Percentiles rank a stretch among this genome's conserved stretches.
phyloP scores from a whole-genome alignment of 441 rosid species.

The Pelargonium australe region DNA sequence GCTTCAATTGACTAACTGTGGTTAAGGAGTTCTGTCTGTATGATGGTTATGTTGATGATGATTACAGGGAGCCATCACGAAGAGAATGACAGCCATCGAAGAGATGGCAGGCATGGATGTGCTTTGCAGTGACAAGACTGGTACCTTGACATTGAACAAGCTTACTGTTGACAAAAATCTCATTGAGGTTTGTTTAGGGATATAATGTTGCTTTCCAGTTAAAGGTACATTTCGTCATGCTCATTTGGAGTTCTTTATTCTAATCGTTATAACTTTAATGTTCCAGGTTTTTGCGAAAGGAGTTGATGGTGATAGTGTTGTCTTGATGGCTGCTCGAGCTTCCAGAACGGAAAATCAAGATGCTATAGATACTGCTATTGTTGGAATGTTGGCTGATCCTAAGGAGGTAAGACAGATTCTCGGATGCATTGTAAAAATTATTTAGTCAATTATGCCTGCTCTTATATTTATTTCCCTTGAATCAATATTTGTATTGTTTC shows the following conservation, averaged over 20 bases:
- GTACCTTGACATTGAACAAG: slow-evolving; percentile 40
- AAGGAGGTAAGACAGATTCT: slow-evolving; percentile 32
- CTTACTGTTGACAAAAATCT: slow-evolving; percentile 53
- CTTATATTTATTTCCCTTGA: neutral
- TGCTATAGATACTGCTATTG: slow-evolving; percentile 44
- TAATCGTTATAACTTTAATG: neutral
- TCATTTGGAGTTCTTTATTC: too few relatives aligned
- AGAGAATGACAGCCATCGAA: slow-evolving; percentile 96
- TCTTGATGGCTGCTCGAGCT: slow-evolving; percentile 62
- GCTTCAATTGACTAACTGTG: too few relatives aligned
- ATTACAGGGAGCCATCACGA: slow-evolving; percentile 83
- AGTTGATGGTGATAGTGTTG: slow-evolving; percentile 65
- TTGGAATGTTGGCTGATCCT: slow-evolving; percentile 42
- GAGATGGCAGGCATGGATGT: slow-evolving; percentile 99
- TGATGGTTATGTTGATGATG: neutral
- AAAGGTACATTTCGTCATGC: too few relatives aligned
- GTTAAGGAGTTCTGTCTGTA: too few relatives aligned
- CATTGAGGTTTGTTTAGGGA: slow-evolving; percentile 44
- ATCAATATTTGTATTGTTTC: neutral
- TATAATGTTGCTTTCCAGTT: too few relatives aligned
- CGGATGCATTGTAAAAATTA: too few relatives aligned
- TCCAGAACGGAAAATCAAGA: slow-evolving; percentile 52
- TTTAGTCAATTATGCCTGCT: too few relatives aligned
- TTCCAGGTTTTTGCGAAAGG: slow-evolving; percentile 56
- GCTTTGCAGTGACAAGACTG: slow-evolving; percentile 91